Conservation (phyloP, 345 rosid genomes). For the Firmiana major region DNA sequence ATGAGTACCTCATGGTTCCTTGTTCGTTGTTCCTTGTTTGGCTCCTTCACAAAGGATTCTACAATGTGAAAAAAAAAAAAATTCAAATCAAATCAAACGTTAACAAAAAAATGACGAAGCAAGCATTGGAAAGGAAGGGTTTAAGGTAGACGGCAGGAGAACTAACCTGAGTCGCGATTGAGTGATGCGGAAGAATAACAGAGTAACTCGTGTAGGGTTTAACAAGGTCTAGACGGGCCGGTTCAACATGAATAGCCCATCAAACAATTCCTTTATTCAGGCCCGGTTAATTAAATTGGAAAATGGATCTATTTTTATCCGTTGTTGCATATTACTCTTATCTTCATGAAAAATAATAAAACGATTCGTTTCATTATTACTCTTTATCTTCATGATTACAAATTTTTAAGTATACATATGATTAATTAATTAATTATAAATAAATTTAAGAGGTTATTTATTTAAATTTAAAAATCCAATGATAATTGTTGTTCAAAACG, state of each 20-base stretch:
- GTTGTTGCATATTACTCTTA: too few species aligned
- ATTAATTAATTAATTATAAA: too few species aligned
- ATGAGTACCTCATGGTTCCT: neutral
- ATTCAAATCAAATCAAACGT: neutral
- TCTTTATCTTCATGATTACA: too few species aligned
- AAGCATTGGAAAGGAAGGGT: neutral
- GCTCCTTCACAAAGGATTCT: neutral
- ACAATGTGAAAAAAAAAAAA: neutral
- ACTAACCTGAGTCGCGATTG: neutral
- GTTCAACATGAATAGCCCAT: too few species aligned
- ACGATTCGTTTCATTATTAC: too few species aligned
- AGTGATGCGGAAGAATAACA: neutral
- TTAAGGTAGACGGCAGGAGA: neutral
- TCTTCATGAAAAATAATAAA: too few species aligned
- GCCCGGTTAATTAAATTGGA: neutral
- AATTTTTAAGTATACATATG: too few species aligned
- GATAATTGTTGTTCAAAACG: too few species aligned
- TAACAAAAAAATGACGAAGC: neutral
- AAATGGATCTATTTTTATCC: too few species aligned
- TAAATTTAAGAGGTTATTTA: too few species aligned
- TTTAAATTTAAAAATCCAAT: too few species aligned
- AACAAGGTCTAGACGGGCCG: neutral
- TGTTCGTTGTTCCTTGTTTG: neutral
- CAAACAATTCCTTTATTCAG: neutral
- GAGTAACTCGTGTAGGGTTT: neutral